Base-by-base conservation (phyloP, 306 rosid species). In the Prunus kanzakura region DNA sequence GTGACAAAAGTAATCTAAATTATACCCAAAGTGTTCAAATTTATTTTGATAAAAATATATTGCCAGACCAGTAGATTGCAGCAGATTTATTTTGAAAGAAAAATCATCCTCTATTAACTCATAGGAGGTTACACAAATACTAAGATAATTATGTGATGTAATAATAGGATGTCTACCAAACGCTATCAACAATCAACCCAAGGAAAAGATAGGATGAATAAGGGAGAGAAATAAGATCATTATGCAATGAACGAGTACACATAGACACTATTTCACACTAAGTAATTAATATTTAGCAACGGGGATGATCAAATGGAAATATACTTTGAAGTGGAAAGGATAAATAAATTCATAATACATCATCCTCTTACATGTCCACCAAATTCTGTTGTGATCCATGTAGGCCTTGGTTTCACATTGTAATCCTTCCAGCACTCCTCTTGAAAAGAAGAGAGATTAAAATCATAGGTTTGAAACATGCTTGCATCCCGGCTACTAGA, bases 351-450 rank as follows among this genome's bases (percentile, higher is more conserved):
- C 43, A n/a, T 30, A 58, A 71, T 51, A 65, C 55, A 71, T 20
- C 58, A 49, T 76, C 79, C 35, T 64, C 96, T 83, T 82, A 93
- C 96, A 73, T 87, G 92, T 57, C 97, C 97, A 14, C 96, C 97
- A 13, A 90, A 93, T 69, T 89, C 87, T 30, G 90, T 90, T 64
- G 91, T 84, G 79, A 90, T 87, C 97, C 90, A 87, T 72, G 57
- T 79, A 49, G 92, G 90, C 84, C 96, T 86, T 47, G 96, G 96
- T 81, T 75, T 82, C 75, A 82, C 95, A 60, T 80, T 82, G 68
- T 77, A 86, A 10, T 38, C 19, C 58, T 71, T 79, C 75, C 84
- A 54, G 84, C 96, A 93, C 49, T 64, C 77, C 67, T 89, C 96
- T 84, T 85, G 43, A 49, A 77, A 86, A 64, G 90, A 77, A 72